phyloP scores from a whole-genome alignment of 768 basidiomycete species.

The Calocybe indica region DNA sequence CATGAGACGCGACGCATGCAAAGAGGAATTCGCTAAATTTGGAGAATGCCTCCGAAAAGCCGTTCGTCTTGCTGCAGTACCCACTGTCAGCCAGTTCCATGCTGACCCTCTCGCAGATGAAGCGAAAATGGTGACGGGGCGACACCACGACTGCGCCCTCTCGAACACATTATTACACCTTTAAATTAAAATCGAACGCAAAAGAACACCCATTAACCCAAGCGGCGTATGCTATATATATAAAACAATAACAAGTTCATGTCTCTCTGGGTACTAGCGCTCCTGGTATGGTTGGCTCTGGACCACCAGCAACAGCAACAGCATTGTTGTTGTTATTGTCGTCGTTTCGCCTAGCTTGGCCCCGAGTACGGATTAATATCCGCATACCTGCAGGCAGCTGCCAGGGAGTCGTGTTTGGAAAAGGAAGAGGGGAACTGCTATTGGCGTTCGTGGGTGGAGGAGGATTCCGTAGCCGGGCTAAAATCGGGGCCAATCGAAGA shows the following conservation, averaged over 20 bases:
- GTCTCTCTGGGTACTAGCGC: conserved; percentile 25
- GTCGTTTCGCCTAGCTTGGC: conserved; percentile 24
- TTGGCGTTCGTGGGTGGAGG: conserved; percentile 27
- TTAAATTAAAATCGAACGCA: too few relatives aligned
- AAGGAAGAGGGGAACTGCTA: conserved; percentile 36
- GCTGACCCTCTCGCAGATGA: conserved; percentile 17
- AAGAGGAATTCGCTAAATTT: conserved; percentile 79
- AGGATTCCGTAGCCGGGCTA: conserved; percentile 54
- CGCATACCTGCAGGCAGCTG: conserved; percentile 43
- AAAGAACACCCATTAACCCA: too few relatives aligned
- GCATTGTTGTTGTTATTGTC: too few relatives aligned
- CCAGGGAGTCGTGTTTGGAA: conserved; percentile 56
- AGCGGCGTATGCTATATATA: too few relatives aligned
- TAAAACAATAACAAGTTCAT: neutral
- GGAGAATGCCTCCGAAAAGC: conserved; percentile 73
- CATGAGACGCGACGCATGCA: conserved; percentile 78
- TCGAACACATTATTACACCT: too few relatives aligned
- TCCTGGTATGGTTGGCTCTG: conserved; percentile 26
- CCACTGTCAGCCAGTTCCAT: neutral
- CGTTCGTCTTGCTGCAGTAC: conserved; percentile 37
- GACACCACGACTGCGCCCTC: neutral
- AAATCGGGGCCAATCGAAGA: conserved; percentile 47
- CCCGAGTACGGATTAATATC: conserved; percentile 45
- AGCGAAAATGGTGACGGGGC: conserved; percentile 24
- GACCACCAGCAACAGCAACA: conserved; percentile 7